A percentile compares a stretch with the other conserved stretches of the same genome.
phyloP scores from a whole-genome alignment of 352 stramenopile species.

The Blastocystis sp. region DNA sequence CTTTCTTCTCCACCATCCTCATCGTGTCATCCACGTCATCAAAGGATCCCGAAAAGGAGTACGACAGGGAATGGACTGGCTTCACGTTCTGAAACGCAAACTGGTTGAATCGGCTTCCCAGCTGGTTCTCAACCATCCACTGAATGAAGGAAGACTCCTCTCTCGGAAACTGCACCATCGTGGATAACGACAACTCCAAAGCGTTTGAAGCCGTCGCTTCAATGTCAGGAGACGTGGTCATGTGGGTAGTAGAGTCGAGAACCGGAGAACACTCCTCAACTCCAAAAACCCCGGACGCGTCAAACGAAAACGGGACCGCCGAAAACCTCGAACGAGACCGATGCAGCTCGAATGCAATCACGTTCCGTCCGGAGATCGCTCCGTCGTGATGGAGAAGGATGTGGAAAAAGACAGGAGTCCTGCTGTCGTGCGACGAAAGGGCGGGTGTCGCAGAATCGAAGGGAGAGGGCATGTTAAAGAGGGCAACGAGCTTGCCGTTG shows the following conservation, averaged over 20 bases:
- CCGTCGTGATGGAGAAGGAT: not conserved
- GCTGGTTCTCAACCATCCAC: not conserved
- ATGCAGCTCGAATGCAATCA: conserved; percentile 30
- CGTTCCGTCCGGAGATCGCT: not conserved
- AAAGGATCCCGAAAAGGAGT: not conserved
- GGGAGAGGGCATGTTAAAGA: not conserved
- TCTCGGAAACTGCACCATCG: not conserved
- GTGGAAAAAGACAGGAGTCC: not conserved
- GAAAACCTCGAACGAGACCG: not conserved
- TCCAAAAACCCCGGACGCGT: not conserved
- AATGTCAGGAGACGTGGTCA: not conserved
- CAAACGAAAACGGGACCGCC: not conserved
- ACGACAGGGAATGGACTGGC: not conserved
- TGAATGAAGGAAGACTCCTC: not conserved
- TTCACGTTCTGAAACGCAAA: not conserved
- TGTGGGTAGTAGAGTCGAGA: not conserved
- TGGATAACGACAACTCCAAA: not conserved
- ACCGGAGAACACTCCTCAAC: conserved; percentile 5
- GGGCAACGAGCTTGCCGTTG: conserved; percentile 17
- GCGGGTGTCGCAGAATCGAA: not conserved
- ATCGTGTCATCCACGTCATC: not conserved
- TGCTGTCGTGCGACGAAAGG: not conserved
- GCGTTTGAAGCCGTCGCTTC: not conserved
- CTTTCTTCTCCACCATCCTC: not conserved
- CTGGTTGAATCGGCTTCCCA: not conserved